phyloP scores from a whole-genome alignment of 2,329 filamentous ascomycete species.

The Colletotrichum siamense region DNA sequence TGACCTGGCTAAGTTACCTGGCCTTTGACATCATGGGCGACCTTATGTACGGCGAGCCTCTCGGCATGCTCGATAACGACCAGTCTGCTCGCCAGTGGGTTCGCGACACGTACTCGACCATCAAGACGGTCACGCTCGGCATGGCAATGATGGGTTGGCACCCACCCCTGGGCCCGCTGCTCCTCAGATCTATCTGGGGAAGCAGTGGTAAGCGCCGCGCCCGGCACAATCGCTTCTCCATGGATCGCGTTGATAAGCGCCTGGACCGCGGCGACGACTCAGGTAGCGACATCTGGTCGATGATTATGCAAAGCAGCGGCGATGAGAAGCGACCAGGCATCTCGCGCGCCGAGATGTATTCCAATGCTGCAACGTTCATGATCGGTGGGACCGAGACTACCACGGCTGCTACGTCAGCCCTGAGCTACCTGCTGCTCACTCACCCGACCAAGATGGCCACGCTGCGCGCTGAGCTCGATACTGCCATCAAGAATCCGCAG shows the following conservation, averaged over 20 bases:
- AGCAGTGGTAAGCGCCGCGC: conserved; percentile 2
- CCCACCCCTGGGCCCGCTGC: neutral
- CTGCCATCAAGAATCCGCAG: conserved; percentile 14
- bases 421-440: conserved; percentile 42
- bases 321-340: neutral
- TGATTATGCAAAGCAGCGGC: conserved; percentile 15
- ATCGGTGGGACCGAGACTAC: conserved; percentile 51
- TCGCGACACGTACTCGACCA: conserved; percentile 25
- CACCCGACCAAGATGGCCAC: conserved; percentile 35
- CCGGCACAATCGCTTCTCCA: conserved; percentile 14
- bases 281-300: conserved; percentile 12
- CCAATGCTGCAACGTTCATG: conserved; percentile 29
- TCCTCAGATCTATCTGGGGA: conserved; percentile 10
- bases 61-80: conserved; percentile 29
- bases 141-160: conserved; percentile 19
- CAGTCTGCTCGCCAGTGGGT: conserved; percentile 32
- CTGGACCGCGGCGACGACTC: conserved; percentile 11
- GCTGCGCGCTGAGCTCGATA: conserved; percentile 40
- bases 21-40: conserved; percentile 37
- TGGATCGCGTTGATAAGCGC: conserved; percentile 17
- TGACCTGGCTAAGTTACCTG: conserved; percentile 27
- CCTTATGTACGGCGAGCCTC: conserved; percentile 34
- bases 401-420: conserved; percentile 45
- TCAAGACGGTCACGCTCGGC: conserved; percentile 20
- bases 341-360: conserved; percentile 17